A percentile compares a stretch with the other conserved stretches of the same genome.
These are phyloP conservation scores for Symbiotaphrina buchneri DNA, from an alignment of 495 filamentous ascomycete species.

Conservation along the genomic window DNA sequence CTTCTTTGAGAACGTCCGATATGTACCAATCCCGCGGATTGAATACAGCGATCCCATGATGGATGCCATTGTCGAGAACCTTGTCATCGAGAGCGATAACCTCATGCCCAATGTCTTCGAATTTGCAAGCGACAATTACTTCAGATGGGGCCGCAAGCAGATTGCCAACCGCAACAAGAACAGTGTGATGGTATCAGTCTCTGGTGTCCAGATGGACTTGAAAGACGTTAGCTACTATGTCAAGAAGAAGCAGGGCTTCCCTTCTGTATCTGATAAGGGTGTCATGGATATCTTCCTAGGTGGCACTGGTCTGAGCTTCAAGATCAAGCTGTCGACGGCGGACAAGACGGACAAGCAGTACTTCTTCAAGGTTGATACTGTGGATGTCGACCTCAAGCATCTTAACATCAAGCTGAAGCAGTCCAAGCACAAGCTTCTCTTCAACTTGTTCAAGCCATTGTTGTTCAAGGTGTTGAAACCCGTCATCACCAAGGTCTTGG, in stretches of 20 bases:
- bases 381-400: conserved; percentile 64
- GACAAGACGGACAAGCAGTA: conserved; percentile 52
- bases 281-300: conserved; percentile 79
- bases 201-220: conserved; percentile 66
- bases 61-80: conserved; percentile 81
- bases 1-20: conserved; percentile 69
- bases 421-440: conserved; percentile 84
- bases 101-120: conserved; percentile 90
- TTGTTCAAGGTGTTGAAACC: conserved; percentile 69
- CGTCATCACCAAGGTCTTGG: conserved; percentile 62
- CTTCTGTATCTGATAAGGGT: conserved; percentile 69
- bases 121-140: conserved; percentile 81
- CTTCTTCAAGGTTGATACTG: conserved; percentile 87
- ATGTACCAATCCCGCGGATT: conserved; percentile 84
- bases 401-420: conserved; percentile 79
- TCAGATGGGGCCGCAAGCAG: conserved; percentile 81
- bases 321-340: conserved; percentile 66
- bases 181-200: conserved; percentile 62
- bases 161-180: conserved; percentile 61
- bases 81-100: conserved; percentile 91
- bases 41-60: conserved; percentile 74
- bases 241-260: conserved; percentile 91
- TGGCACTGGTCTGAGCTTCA: conserved; percentile 77
- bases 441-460: conserved; percentile 70
- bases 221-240: conserved; percentile 82